A percentile compares a stretch with the other conserved stretches of the same genome.
phyloP scores from a whole-genome alignment of 495 filamentous ascomycete species.

The Talaromyces stipitatus region DNA sequence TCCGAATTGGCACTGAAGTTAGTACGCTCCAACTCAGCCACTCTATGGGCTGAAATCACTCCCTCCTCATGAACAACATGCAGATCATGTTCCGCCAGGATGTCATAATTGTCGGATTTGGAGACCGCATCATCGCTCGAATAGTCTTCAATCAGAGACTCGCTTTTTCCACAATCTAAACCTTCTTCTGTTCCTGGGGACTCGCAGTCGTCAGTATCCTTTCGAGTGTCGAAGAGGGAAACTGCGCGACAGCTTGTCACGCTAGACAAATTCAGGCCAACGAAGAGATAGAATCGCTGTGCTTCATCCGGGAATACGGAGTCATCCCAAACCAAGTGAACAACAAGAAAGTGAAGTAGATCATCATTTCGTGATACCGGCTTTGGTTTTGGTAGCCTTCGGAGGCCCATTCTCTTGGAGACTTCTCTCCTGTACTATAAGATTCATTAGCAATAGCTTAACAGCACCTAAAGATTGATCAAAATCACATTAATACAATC shows the following conservation, averaged over 20 bases:
- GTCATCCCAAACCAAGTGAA: constrained; percentile 2
- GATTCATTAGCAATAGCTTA: background rate
- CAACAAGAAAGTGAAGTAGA: constrained; percentile 2
- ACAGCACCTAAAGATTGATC: background rate
- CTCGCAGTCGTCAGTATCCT: background rate
- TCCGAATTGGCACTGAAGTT: background rate
- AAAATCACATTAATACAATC: constrained; percentile 2
- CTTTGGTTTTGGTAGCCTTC: background rate
- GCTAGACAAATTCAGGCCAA: constrained; percentile 1
- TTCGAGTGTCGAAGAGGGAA: constrained; percentile 1
- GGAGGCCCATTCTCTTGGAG: constrained; percentile 4
- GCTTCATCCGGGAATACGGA: background rate
- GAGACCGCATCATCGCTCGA: background rate
- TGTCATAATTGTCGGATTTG: background rate
- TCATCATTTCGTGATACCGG: background rate
- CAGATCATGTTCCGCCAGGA: background rate
- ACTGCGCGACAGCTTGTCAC: background rate
- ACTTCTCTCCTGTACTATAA: constrained; percentile 1
- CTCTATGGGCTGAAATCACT: background rate
- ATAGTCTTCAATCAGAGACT: background rate
- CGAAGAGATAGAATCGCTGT: constrained; percentile 6
- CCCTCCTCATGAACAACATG: background rate
- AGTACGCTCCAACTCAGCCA: background rate
- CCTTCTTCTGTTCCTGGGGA: background rate
- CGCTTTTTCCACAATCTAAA: background rate